Evolutionary conservation across 441 rosid species (phyloP), one percentile per base, ranked within the genome.

Genomic region (Syzygium malaccense): DNA sequence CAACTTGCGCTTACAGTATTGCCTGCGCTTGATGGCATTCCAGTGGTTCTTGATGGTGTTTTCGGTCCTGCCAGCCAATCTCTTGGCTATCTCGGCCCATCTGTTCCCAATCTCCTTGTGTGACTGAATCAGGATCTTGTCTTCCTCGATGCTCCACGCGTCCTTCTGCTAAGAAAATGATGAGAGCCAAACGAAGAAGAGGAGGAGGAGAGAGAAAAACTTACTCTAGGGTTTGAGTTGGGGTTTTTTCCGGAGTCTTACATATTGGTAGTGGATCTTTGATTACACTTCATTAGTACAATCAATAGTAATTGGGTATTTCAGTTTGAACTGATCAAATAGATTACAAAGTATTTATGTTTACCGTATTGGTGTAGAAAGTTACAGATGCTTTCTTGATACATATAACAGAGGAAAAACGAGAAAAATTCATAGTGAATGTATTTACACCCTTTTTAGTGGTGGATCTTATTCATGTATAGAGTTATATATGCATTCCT

Each of bases 1-100:
- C 51, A 88, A 87, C 64, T 90, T 92, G 6, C 93, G 90, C 91
- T 90, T 93, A 3, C 96, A 91, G 26, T 88, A 87, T 87, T 96
- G 97, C 86, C 93, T 91, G 86, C 99, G 91, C 88, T 94, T 96
- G 32, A 98, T 94, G 1, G 98, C 99, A 45, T 97, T 97, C 99
- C 99, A 97, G 30, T 95, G 99, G 87, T 97, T 97, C 88, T 97
- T 97, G 14, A 96, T 95, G 10, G 96, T 92, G 88, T 97, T 97
- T 71, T 97, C 98, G 0, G 96, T 94, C 48, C 98, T 92, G 5
- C 98, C 98, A 0, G 94, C 95, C 45, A 97, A 90, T 60, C 91
- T 91, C 58, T 92, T 91, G 7, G 99, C 96, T 10, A 96, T 97
- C 91, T 95, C 97, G 1, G 98, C 97, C 99, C 99, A 97, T 85